Evolutionary conservation across 768 basidiomycete species (phyloP).

Genomic region (Auriscalpium orientale): DNA sequence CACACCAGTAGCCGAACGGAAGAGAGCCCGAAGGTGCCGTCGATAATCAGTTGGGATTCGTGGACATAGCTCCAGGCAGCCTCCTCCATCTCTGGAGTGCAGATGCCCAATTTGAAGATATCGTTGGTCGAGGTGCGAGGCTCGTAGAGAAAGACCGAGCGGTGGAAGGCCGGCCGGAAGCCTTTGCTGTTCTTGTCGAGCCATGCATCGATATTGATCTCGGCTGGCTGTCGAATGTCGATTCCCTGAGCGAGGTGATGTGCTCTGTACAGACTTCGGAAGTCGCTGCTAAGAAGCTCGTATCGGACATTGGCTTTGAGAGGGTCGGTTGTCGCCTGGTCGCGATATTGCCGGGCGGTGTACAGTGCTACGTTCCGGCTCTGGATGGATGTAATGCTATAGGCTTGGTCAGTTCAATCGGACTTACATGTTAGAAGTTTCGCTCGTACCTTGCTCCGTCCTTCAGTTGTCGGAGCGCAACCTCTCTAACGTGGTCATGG

Average conservation of each 20-base stretch:
- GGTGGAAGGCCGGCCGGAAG: slow-evolving; percentile 6
- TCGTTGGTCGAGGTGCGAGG: slow-evolving; percentile 16
- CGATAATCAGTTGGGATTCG: slow-evolving; percentile 10
- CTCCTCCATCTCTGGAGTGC: slow-evolving; percentile 17
- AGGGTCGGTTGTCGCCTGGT: neutral
- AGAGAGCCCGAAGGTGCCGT: slow-evolving; percentile 17
- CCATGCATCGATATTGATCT: slow-evolving; percentile 20
- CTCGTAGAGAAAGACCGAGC: slow-evolving; percentile 22
- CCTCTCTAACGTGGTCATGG: slow-evolving; percentile 25
- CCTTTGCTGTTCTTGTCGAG: slow-evolving; percentile 13
- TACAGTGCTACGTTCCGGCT: slow-evolving; percentile 1
- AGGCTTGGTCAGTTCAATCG: too few species aligned
- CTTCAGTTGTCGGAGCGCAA: slow-evolving; percentile 10
- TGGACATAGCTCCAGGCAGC: slow-evolving; percentile 20
- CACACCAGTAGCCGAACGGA: slow-evolving; percentile 18
- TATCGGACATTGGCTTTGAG: slow-evolving; percentile 15
- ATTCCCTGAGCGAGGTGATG: slow-evolving; percentile 15
- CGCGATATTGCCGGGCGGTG: neutral
- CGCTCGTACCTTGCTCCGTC: slow-evolving; percentile 4
- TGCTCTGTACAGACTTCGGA: slow-evolving; percentile 17
- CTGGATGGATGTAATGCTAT: slow-evolving; percentile 1
- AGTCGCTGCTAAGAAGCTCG: slow-evolving; percentile 13
- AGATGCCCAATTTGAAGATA: slow-evolving; percentile 25
- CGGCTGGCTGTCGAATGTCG: slow-evolving; percentile 2
- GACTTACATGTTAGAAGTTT: neutral